Evolutionary conservation across 257 asterid species (phyloP).

Genomic region (Solanum dulcamara): DNA sequence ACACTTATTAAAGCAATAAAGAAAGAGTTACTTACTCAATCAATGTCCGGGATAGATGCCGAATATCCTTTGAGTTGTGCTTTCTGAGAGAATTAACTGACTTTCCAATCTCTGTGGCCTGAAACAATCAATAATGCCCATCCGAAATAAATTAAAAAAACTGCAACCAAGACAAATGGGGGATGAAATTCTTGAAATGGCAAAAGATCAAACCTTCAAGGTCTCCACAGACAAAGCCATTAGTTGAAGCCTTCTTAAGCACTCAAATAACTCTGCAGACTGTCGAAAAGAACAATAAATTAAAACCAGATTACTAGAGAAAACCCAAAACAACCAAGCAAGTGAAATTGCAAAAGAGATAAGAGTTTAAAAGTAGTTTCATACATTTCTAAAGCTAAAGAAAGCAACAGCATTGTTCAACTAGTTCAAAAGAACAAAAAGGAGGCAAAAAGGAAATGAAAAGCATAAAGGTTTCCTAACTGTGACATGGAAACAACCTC

Average conservation of each 20-base stretch:
- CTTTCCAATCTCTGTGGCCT: conserved; percentile 53
- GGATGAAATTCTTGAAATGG: background rate
- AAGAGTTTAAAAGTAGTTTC: background rate
- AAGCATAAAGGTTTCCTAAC: background rate
- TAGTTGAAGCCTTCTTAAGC: conserved; percentile 70
- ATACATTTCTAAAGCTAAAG: background rate
- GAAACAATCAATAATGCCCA: conserved; percentile 10
- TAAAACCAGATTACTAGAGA: conserved; percentile 38
- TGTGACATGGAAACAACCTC: background rate
- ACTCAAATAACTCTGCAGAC: conserved; percentile 30
- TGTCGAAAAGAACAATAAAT: background rate
- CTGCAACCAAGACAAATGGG: background rate
- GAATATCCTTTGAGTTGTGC: conserved; percentile 40
- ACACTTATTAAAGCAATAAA: background rate
- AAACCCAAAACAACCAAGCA: conserved; percentile 5
- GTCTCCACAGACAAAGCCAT: conserved; percentile 67
- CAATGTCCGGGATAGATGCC: conserved; percentile 26
- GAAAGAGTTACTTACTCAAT: conserved; percentile 27
- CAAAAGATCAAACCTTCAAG: conserved; percentile 45
- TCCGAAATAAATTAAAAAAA: background rate
- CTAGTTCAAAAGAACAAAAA: background rate
- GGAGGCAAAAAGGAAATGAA: background rate
- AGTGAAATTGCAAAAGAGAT: background rate
- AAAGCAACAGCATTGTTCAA: background rate
- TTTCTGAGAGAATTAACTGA: conserved; percentile 40